Conservation (phyloP, 495 filamentous ascomycete species). For the Hypoxylon cercidicola region DNA sequence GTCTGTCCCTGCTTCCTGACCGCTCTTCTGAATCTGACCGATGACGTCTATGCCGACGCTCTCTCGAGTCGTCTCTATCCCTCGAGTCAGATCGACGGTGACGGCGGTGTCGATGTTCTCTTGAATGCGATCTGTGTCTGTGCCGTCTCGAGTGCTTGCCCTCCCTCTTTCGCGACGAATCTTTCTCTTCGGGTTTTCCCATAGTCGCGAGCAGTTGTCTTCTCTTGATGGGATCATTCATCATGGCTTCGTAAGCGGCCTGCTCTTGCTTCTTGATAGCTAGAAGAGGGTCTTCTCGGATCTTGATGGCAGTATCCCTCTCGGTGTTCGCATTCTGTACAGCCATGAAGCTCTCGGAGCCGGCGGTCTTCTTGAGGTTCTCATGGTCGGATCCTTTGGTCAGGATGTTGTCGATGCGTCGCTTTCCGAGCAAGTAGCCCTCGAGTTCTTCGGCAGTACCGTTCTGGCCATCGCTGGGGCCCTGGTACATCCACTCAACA, state of each 20-base stretch:
- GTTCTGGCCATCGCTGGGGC: constrained; percentile 79
- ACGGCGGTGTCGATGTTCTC: constrained; percentile 61
- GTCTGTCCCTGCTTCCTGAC: constrained; percentile 45
- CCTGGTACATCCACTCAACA: constrained; percentile 98
- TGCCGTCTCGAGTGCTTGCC: constrained; percentile 63
- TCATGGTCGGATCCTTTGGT: constrained; percentile 84
- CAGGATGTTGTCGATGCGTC: constrained; percentile 85
- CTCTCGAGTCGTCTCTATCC: constrained; percentile 54
- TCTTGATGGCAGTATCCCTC: constrained; percentile 83
- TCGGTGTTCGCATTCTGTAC: constrained; percentile 69
- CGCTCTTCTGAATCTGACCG: constrained; percentile 49
- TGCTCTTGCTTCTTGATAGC: constrained; percentile 94
- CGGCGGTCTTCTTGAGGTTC: constrained; percentile 83
- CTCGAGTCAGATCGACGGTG: constrained; percentile 51
- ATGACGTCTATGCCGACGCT: constrained; percentile 48
- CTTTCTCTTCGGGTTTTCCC: constrained; percentile 59
- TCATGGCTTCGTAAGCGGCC: constrained; percentile 85
- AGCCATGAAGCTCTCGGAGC: constrained; percentile 69
- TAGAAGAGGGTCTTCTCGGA: constrained; percentile 87
- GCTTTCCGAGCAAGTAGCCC: constrained; percentile 90
- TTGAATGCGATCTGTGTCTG: constrained; percentile 47
- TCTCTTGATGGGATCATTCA: constrained; percentile 82
- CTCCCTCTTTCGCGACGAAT: constrained; percentile 53
- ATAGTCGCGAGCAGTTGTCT: constrained; percentile 73
- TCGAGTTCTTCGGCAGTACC: constrained; percentile 94